Percentiles rank a stretch among this genome's conserved stretches.
phyloP scores from a whole-genome alignment of 257 asterid genomes.

The Schizonepeta tenuifolia region DNA sequence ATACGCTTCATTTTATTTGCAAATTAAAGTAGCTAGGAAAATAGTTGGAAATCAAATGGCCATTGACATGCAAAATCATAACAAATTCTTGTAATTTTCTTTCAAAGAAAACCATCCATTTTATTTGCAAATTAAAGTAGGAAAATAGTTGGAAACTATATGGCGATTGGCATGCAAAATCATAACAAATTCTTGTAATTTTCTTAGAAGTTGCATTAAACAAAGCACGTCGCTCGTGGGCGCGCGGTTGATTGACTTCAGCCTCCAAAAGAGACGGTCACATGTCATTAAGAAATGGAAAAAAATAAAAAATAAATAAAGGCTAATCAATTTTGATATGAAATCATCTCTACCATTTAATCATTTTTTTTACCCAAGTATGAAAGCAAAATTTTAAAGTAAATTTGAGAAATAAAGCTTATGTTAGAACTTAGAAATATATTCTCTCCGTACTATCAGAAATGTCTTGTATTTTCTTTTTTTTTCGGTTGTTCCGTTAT shows the following conservation, averaged over 20 bases:
- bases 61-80: too few relatives aligned
- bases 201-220: neutral
- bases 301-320: too few relatives aligned
- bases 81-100: too few relatives aligned
- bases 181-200: neutral
- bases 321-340: neutral
- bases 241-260: neutral
- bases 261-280: conserved; percentile 25
- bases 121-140: neutral
- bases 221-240: neutral
- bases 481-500: too few relatives aligned
- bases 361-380: too few relatives aligned
- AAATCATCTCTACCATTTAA: too few relatives aligned
- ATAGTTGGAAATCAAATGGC: too few relatives aligned
- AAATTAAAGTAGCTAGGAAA: too few relatives aligned
- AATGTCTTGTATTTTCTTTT: too few relatives aligned
- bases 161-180: neutral
- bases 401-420: neutral
- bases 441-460: too few relatives aligned
- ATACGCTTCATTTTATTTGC: too few relatives aligned
- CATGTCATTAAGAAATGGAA: neutral
- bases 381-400: neutral
- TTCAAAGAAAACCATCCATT: too few relatives aligned
- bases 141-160: neutral
- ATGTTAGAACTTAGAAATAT: neutral